Conservation (phyloP, 139 green algal species). For the Auxenochlorella protothecoides region DNA sequence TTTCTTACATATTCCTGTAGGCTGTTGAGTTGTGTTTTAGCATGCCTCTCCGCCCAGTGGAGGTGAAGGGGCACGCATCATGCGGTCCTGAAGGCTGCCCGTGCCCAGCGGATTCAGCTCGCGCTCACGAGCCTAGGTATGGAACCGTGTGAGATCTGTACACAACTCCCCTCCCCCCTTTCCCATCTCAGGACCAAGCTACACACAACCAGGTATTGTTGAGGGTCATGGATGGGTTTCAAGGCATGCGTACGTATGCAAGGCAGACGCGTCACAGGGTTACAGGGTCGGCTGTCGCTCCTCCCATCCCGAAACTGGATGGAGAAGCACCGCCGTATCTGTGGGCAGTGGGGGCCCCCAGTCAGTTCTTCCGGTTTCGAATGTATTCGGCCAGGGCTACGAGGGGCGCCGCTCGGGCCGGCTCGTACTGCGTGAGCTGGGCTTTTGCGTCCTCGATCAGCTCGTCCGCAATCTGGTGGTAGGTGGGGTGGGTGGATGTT, state of each 20-base stretch:
- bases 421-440: constrained; percentile 72
- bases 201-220: no score
- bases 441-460: constrained; percentile 87
- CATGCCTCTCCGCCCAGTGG: background rate
- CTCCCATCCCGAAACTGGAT: no score
- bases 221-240: no score
- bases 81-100: background rate
- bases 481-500: no score
- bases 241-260: no score
- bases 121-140: background rate
- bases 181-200: background rate
- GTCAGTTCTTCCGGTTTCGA: constrained; percentile 77
- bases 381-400: constrained; percentile 95
- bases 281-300: no score
- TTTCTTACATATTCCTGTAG: no score
- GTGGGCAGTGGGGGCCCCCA: no score
- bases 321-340: no score
- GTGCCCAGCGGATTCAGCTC: background rate
- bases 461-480: constrained; percentile 62
- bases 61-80: background rate
- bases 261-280: no score
- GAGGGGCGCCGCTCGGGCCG: constrained; percentile 65
- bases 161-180: background rate
- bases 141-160: background rate
- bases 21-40: background rate